These are phyloP conservation scores for Jatropha multifida DNA, from an alignment of 441 rosid species.

Conservation along the genomic window DNA sequence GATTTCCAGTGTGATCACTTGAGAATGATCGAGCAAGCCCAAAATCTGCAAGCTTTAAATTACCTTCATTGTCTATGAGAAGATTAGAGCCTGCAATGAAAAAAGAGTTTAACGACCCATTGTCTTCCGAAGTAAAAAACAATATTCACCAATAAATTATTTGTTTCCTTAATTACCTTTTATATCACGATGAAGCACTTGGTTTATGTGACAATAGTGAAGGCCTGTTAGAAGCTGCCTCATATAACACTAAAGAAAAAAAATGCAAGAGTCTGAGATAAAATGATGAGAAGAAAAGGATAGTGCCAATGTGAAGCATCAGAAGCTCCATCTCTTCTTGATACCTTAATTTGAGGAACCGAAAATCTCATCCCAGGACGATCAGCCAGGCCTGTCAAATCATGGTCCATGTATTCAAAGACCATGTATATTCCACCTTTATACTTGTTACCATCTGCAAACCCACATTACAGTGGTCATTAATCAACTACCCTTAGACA, in stretches of 20 bases:
- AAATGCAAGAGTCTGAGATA: constrained; percentile 1
- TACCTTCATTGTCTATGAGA: constrained; percentile 94
- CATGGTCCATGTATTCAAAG: constrained; percentile 99
- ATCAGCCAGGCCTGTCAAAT: constrained; percentile 94
- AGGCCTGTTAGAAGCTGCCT: constrained; percentile 92
- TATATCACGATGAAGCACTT: constrained; percentile 95
- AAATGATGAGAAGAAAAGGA: background rate
- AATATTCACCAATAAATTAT: background rate
- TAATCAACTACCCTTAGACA: constrained; percentile 8
- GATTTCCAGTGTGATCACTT: constrained; percentile 65
- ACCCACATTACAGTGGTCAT: background rate
- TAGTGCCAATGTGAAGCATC: background rate
- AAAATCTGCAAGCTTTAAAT: constrained; percentile 92
- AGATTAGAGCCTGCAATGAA: constrained; percentile 77
- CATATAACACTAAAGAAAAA: constrained; percentile 75
- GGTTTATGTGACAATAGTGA: constrained; percentile 91
- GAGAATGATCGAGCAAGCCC: constrained; percentile 90
- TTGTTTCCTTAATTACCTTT: constrained; percentile 50
- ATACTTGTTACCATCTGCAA: constrained; percentile 87
- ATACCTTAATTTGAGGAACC: constrained; percentile 62
- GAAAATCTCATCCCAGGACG: constrained; percentile 97
- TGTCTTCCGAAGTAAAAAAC: constrained; percentile 6
- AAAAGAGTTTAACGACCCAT: constrained; percentile 9
- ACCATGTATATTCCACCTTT: constrained; percentile 97
- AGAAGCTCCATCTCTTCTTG: background rate